Percentiles rank a stretch among this genome's conserved stretches.
These are phyloP conservation scores for Amaranthus cruentus DNA, from an alignment of 148 eudicot species.

Conservation along the genomic window DNA sequence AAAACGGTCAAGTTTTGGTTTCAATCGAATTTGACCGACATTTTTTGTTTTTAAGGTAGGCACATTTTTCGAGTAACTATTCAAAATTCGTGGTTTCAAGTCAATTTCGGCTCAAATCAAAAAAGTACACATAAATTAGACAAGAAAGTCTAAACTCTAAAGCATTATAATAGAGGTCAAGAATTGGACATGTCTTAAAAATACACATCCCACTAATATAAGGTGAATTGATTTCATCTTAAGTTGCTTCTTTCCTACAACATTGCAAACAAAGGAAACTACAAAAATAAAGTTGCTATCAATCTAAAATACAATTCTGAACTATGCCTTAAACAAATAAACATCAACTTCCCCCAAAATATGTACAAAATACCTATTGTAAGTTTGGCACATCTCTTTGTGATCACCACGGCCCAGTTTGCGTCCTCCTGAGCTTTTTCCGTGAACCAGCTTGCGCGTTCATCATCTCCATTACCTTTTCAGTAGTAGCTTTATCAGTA, in stretches of 20 bases:
- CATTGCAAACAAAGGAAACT: conserved; percentile 10
- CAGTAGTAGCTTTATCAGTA: background rate
- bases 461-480: conserved; percentile 65
- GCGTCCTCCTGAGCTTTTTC: conserved; percentile 66
- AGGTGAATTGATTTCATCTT: conserved; percentile 7
- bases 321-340: conserved; percentile 25
- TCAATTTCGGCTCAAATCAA: too few species aligned
- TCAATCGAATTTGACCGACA: too few species aligned
- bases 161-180: background rate
- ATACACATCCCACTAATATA: conserved; percentile 16
- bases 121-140: too few species aligned
- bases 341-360: conserved; percentile 20
- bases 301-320: conserved; percentile 21
- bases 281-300: conserved; percentile 3
- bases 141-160: too few species aligned
- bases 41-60: too few species aligned
- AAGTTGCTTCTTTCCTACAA: conserved; percentile 24
- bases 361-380: conserved; percentile 36
- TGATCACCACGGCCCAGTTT: conserved; percentile 78
- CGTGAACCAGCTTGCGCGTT: conserved; percentile 43
- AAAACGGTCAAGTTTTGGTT: too few species aligned
- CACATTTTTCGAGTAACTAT: too few species aligned
- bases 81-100: too few species aligned
- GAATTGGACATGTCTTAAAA: conserved; percentile 11
- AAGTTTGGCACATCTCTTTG: conserved; percentile 6